These are phyloP conservation scores for Dioscorea dumetorum DNA, from an alignment of 106 monocot genomes.

Conservation along the genomic window DNA sequence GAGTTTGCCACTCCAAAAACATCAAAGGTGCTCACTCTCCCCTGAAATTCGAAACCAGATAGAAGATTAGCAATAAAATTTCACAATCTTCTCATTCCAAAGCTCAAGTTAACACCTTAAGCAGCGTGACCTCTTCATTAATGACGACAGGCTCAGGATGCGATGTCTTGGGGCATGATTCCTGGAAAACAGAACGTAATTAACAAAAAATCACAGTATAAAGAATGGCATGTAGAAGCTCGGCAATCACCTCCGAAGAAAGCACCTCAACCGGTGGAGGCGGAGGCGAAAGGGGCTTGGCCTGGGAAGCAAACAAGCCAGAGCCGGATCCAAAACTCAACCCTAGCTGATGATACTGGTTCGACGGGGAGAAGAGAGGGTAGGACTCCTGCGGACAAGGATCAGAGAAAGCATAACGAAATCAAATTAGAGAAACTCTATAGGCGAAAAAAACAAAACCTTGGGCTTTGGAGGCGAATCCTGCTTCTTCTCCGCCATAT, in stretches of 20 bases:
- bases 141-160: constrained; percentile 49
- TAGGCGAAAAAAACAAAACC: too few relatives aligned
- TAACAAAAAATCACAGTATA: neutral
- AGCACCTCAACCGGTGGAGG: constrained; percentile 73
- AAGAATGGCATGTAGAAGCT: neutral
- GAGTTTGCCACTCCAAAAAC: constrained; percentile 84
- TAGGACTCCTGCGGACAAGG: constrained; percentile 20
- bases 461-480: too few relatives aligned
- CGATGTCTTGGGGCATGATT: constrained; percentile 8
- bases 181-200: constrained; percentile 11
- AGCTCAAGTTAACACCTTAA: constrained; percentile 34
- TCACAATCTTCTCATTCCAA: neutral
- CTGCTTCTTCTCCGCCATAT: neutral
- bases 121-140: constrained; percentile 44
- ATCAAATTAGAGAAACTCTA: too few relatives aligned
- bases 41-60: constrained; percentile 25
- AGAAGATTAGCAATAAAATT: neutral
- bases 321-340: constrained; percentile 23
- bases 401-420: neutral
- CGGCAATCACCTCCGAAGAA: constrained; percentile 31
- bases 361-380: constrained; percentile 35
- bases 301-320: constrained; percentile 19
- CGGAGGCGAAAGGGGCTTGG: constrained; percentile 26
- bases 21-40: constrained; percentile 81
- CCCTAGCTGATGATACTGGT: neutral